Conservation (phyloP, 352 stramenopile species). For the Pythium insidiosum region DNA sequence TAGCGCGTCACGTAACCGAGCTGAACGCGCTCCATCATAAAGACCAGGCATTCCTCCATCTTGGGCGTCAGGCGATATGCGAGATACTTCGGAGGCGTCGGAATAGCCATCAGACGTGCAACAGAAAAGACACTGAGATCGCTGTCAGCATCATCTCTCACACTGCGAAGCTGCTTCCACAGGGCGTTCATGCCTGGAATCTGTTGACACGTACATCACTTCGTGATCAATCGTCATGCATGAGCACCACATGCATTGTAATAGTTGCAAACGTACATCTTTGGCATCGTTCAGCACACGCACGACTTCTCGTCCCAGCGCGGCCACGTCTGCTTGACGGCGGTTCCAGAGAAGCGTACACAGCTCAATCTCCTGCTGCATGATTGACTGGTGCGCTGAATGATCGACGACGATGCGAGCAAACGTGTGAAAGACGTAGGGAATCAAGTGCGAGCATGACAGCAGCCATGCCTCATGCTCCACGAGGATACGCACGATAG, state of each 20-base stretch:
- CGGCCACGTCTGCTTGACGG: slow-evolving; percentile 51
- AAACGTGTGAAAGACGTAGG: slow-evolving; percentile 80
- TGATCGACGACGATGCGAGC: slow-evolving; percentile 65
- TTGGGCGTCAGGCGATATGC: slow-evolving; percentile 75
- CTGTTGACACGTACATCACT: slow-evolving; percentile 18
- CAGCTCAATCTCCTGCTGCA: slow-evolving; percentile 78
- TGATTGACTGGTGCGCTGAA: slow-evolving; percentile 39
- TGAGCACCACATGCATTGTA: not conserved
- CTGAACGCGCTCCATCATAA: slow-evolving; percentile 84
- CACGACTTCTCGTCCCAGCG: slow-evolving; percentile 70
- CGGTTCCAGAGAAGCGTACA: slow-evolving; percentile 68
- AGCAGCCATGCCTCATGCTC: slow-evolving; percentile 76
- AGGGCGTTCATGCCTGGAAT: slow-evolving; percentile 73
- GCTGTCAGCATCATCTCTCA: slow-evolving; percentile 50
- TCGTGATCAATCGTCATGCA: not conserved
- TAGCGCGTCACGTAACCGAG: slow-evolving; percentile 68
- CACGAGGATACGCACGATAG: slow-evolving; percentile 67
- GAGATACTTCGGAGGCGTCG: slow-evolving; percentile 68
- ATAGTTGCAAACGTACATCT: slow-evolving; percentile 32
- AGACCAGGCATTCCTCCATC: slow-evolving; percentile 81
- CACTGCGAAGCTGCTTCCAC: slow-evolving; percentile 72
- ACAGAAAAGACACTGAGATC: slow-evolving; percentile 52
- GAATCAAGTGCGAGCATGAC: slow-evolving; percentile 60
- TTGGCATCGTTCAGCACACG: slow-evolving; percentile 74
- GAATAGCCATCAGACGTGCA: slow-evolving; percentile 59